A percentile compares a stretch with the other conserved stretches of the same genome.
Evolutionary conservation across 2,329 filamentous ascomycete genomes (phyloP).

Genomic region (Xylaria sp.): DNA sequence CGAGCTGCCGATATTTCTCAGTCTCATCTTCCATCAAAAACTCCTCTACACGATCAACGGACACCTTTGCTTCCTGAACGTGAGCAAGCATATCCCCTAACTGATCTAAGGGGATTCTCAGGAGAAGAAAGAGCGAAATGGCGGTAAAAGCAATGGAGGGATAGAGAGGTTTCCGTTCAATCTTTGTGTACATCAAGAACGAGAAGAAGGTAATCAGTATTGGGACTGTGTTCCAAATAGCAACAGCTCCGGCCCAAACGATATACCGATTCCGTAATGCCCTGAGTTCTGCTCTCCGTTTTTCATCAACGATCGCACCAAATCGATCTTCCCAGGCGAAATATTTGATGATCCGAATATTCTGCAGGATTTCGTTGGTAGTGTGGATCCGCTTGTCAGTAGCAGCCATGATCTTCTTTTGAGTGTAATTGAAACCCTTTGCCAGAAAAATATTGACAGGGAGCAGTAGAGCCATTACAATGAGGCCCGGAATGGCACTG

Average conservation of each 20-base stretch:
- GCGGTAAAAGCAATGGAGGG: slow-evolving; percentile 96
- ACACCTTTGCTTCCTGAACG: slow-evolving; percentile 97
- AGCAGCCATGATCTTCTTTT: slow-evolving; percentile 90
- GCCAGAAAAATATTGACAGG: slow-evolving; percentile 92
- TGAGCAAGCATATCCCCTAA: slow-evolving; percentile 98
- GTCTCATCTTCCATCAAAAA: slow-evolving; percentile 95
- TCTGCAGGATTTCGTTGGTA: slow-evolving; percentile 96
- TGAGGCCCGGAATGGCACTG: slow-evolving; percentile 92
- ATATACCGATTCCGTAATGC: slow-evolving; percentile 85
- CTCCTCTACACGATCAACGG: slow-evolving; percentile 94
- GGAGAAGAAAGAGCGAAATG: slow-evolving; percentile 92
- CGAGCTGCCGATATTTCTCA: slow-evolving; percentile 90
- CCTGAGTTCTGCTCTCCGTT: slow-evolving; percentile 80
- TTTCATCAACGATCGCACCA: slow-evolving; percentile 86
- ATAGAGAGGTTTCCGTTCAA: slow-evolving; percentile 89
- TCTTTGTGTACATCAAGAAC: slow-evolving; percentile 89
- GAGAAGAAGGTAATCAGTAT: slow-evolving; percentile 96
- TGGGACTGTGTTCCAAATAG: slow-evolving; percentile 95
- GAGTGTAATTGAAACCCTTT: slow-evolving; percentile 83
- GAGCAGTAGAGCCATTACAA: slow-evolving; percentile 88
- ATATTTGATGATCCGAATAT: slow-evolving; percentile 99
- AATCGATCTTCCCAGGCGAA: slow-evolving; percentile 98
- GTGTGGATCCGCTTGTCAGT: slow-evolving; percentile 96
- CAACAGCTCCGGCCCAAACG: slow-evolving; percentile 90
- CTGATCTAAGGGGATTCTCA: slow-evolving; percentile 93